Evolutionary conservation across 2,329 filamentous ascomycete genomes (phyloP).

Genomic region (Parascedosporium putredinis): DNA sequence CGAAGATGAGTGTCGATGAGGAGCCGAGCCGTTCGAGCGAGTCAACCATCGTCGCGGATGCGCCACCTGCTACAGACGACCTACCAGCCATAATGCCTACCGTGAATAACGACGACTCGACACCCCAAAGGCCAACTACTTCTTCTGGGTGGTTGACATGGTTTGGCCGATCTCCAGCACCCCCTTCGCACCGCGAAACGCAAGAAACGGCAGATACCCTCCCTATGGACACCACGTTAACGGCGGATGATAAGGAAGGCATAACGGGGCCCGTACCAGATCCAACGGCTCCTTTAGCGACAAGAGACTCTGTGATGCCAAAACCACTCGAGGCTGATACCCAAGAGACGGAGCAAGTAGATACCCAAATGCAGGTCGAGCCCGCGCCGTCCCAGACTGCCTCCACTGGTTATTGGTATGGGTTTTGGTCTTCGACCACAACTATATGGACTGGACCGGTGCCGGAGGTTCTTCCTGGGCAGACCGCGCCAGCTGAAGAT

Average conservation of each 20-base stretch:
- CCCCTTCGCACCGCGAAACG: not conserved
- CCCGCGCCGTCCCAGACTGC: not conserved
- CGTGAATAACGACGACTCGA: no score
- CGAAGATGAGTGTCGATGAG: not conserved
- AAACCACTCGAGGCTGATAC: not conserved
- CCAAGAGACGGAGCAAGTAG: not conserved
- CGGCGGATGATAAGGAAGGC: not conserved
- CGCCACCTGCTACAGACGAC: not conserved
- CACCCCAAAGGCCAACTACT: constrained; percentile 14
- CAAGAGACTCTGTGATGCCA: not conserved
- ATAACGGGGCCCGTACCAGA: not conserved
- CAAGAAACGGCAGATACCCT: not conserved
- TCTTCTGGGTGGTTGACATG: constrained; percentile 47
- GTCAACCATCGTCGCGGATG: not conserved
- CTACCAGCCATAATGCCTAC: not conserved
- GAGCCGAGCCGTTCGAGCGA: not conserved
- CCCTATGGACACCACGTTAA: not conserved
- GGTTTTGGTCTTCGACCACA: constrained; percentile 24
- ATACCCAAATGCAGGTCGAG: not conserved
- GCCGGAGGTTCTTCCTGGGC: constrained; percentile 1
- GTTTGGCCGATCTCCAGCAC: constrained; percentile 26
- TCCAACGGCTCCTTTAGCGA: not conserved
- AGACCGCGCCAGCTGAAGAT: constrained; percentile 14
- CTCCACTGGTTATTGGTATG: constrained; percentile 26
- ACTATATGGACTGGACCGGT: constrained; percentile 8